phyloP scores from a whole-genome alignment of 352 stramenopile genomes.

The Pythium catenulatum region DNA sequence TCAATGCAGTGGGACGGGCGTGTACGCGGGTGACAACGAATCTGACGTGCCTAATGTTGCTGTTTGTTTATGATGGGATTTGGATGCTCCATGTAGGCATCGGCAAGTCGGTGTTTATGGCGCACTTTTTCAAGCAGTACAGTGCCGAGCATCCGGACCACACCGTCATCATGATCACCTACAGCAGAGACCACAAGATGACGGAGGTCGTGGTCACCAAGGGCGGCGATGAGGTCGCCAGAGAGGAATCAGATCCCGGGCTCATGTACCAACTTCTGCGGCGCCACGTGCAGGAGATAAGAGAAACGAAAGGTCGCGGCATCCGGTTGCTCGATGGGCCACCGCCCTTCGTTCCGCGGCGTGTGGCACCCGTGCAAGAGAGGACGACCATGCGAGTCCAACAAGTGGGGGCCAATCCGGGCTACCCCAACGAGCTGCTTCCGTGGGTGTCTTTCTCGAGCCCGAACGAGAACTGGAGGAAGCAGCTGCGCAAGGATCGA shows the following conservation, averaged over 20 bases:
- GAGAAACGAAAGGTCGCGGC: not conserved
- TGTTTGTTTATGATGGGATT: not conserved
- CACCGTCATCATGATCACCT: not conserved
- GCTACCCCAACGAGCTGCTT: not conserved
- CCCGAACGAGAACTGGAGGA: not conserved
- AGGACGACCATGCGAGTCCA: too few relatives aligned
- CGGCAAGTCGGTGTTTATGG: conserved; percentile 28
- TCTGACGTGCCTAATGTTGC: too few relatives aligned
- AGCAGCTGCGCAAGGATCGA: not conserved
- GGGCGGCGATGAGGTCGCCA: not conserved
- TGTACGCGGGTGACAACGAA: too few relatives aligned
- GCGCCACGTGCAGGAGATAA: not conserved
- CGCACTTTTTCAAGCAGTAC: conserved; percentile 20
- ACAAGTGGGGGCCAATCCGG: too few relatives aligned
- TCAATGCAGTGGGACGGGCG: not conserved
- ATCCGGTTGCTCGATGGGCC: not conserved
- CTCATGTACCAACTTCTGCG: too few relatives aligned
- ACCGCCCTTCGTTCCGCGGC: not conserved
- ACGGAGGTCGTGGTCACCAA: not conserved
- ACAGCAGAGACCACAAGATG: not conserved
- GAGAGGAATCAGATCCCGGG: too few relatives aligned
- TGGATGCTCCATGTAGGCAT: not conserved
- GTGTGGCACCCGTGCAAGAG: too few relatives aligned
- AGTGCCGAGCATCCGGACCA: not conserved
- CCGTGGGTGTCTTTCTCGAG: not conserved